A percentile compares a stretch with the other conserved stretches of the same genome.
Conservation (phyloP, 306 rosid species). For the Acacia acuminata region DNA sequence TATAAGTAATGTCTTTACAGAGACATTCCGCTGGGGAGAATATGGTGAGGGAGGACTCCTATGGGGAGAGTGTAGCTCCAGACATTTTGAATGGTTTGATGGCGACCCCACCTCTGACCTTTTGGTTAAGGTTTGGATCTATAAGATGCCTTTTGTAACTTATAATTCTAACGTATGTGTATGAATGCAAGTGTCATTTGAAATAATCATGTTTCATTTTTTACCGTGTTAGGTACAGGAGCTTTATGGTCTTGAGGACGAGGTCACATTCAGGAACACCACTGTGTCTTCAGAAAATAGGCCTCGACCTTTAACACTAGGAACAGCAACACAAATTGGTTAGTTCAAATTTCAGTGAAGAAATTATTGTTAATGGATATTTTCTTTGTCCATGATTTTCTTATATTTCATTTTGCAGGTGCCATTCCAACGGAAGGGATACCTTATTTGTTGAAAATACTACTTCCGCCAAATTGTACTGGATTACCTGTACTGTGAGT, state of each 20-base stretch:
- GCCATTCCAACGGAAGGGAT: constrained; percentile 93
- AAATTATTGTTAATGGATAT: neutral
- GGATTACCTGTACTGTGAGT: constrained; percentile 88
- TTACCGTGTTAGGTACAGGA: constrained; percentile 68
- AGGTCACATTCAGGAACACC: constrained; percentile 74
- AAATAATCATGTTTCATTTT: constrained; percentile 8
- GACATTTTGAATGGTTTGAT: constrained; percentile 92
- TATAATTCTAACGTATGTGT: constrained; percentile 12
- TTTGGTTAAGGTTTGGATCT: constrained; percentile 64
- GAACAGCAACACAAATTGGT: constrained; percentile 97
- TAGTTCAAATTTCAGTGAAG: constrained; percentile 39
- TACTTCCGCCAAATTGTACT: constrained; percentile 78
- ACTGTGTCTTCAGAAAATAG: constrained; percentile 71
- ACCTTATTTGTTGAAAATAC: constrained; percentile 89
- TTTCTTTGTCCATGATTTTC: neutral
- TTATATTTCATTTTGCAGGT: constrained; percentile 50
- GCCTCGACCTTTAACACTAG: constrained; percentile 73
- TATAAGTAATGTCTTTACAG: constrained; percentile 43
- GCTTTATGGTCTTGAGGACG: constrained; percentile 78
- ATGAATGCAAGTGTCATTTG: constrained; percentile 13
- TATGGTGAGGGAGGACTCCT: constrained; percentile 95
- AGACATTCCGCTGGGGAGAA: constrained; percentile 85
- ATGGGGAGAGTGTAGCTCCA: constrained; percentile 92
- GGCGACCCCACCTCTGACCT: constrained; percentile 71
- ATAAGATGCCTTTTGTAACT: constrained; percentile 10